Base-by-base conservation (phyloP, 192 early-diverging fungal genomes). In the Gigaspora rosea region DNA sequence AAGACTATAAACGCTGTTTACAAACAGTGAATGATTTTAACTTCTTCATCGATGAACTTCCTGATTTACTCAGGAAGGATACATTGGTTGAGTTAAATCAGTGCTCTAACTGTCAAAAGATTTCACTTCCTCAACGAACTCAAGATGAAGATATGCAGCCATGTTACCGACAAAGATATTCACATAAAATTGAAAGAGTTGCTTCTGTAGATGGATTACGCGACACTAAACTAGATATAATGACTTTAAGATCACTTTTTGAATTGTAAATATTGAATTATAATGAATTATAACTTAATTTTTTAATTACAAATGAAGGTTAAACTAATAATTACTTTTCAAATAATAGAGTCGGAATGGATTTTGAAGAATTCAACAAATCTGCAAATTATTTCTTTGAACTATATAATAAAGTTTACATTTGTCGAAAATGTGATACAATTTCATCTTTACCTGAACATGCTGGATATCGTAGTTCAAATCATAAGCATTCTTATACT, bases 401-500 rank as follows among this genome's bases (percentile, higher is more conserved):
- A 66, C 41, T 41, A 41, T n/a, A 66, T n/a, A 10, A 36, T 65
- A 66, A 66, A 41, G 9, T 66, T 66, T 66, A 66, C 36, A 46
- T 66, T 41, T 66, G 64, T 47, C 13, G 36, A 66, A 27, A 36
- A 0, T 66, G 64, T 66, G 64, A 66, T 66, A 9, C 13, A 20
- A 41, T 66, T 11, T 66, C 64, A 27, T 18, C 64, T 0, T n/a
- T 36, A 33, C 41, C 64, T 15, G 64, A 66, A 66, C 64, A 66
- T 47, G 32, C 64, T 20, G 64, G 64, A 41, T 66, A 66, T 66
- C 36, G 36, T 41, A 66, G 36, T 66, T 36, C 36, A 66, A 46
- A 35, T 41, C 64, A 66, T 66, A 35, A 35, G 16, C 32, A 66
- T 46, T 66, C 35, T 41, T n/a, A 15, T 8, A 18, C n/a, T 46